These are phyloP conservation scores for Cyclotella baltica DNA, from an alignment of 108 stramenopile genomes.

Conservation along the genomic window DNA sequence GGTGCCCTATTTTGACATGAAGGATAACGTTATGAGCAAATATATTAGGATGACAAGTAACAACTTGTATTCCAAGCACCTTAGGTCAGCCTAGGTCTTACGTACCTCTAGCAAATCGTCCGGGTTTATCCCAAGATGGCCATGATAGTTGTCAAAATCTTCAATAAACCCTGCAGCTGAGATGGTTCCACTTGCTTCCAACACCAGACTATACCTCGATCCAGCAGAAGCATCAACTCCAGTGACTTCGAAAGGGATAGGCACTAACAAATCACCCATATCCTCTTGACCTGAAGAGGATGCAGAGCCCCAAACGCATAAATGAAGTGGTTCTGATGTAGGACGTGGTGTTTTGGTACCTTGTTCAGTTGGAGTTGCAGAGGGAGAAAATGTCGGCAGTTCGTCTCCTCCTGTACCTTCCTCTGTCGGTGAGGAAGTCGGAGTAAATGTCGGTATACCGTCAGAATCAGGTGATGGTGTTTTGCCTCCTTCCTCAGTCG, in stretches of 20 bases:
- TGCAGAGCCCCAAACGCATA: slow-evolving; percentile 47
- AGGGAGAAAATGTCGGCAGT: not conserved
- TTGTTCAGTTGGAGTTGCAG: slow-evolving; percentile 21
- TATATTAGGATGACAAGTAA: no score
- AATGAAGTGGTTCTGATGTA: slow-evolving; percentile 24
- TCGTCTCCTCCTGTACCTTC: not conserved
- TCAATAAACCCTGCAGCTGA: slow-evolving; percentile 35
- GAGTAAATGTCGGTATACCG: slow-evolving; percentile 10
- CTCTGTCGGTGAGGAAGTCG: slow-evolving; percentile 23
- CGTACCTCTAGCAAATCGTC: slow-evolving; percentile 24
- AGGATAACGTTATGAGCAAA: not conserved
- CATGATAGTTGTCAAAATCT: slow-evolving; percentile 29
- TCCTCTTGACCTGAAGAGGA: slow-evolving; percentile 29
- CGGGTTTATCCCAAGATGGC: slow-evolving; percentile 44
- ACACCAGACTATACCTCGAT: slow-evolving; percentile 44
- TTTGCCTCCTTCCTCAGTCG: slow-evolving; percentile 2
- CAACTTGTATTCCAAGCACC: not conserved
- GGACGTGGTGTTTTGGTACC: slow-evolving; percentile 9
- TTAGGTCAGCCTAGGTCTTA: not conserved
- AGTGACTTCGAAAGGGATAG: slow-evolving; percentile 5
- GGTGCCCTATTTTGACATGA: slow-evolving; percentile 18
- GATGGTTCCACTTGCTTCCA: slow-evolving; percentile 29
- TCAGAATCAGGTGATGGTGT: not conserved
- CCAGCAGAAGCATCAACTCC: slow-evolving; percentile 43
- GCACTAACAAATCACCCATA: slow-evolving; percentile 13